Percentiles rank a stretch among this genome's conserved stretches.
Evolutionary conservation across 2,329 filamentous ascomycete genomes (phyloP).

Genomic region (Bipolaris zeicola): DNA sequence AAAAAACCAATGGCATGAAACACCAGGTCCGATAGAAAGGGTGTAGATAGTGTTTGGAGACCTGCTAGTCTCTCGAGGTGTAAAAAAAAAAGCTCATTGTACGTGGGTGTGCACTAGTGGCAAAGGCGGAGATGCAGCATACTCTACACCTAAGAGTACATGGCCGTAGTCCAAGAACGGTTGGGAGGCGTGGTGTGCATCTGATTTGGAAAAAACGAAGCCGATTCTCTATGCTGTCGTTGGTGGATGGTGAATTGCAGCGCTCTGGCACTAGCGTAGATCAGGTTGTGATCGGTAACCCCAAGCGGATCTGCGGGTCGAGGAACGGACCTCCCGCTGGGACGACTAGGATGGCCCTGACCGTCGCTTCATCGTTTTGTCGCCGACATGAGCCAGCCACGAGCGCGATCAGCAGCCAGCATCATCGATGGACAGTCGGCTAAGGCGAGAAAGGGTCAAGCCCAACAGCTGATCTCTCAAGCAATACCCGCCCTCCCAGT

Average conservation of each 20-base stretch:
- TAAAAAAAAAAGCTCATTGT: neutral
- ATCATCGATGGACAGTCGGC: slow-evolving; percentile 10
- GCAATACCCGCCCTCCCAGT: no score
- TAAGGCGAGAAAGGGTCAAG: slow-evolving; percentile 1
- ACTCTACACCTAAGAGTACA: no score
- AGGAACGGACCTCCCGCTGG: slow-evolving; percentile 13
- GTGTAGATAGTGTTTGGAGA: neutral
- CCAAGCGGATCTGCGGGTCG: slow-evolving; percentile 3
- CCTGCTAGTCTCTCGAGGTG: neutral
- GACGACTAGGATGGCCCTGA: no score
- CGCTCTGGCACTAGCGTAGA: neutral
- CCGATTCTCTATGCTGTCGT: neutral
- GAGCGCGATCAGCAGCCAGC: slow-evolving; percentile 7
- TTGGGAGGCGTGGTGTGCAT: neutral
- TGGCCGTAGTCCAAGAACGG: neutral
- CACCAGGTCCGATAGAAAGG: neutral
- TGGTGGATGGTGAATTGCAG: neutral
- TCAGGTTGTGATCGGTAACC: neutral
- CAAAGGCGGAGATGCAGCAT: neutral
- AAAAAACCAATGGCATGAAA: neutral
- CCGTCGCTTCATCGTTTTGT: neutral
- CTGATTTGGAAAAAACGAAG: neutral
- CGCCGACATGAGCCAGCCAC: slow-evolving; percentile 7
- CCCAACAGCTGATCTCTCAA: neutral
- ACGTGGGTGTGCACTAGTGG: neutral